phyloP scores from a whole-genome alignment of 106 monocot species.

The Allium sativum region DNA sequence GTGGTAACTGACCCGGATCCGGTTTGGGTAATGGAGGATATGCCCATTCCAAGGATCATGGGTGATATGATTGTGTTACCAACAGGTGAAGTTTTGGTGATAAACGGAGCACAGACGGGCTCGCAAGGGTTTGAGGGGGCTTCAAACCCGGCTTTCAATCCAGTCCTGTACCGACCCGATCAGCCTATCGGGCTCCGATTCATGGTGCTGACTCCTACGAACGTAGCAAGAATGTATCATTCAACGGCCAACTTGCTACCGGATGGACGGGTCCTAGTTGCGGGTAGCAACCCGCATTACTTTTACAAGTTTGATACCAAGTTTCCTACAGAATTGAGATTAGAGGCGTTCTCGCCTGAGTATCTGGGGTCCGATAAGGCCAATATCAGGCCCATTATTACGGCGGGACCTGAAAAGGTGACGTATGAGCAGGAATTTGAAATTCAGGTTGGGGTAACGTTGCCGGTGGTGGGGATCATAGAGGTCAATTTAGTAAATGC shows the following conservation, averaged over 20 bases:
- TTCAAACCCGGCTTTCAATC: constrained; percentile 35
- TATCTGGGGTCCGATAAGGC: constrained; percentile 34
- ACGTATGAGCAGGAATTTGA: constrained; percentile 26
- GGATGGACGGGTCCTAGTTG: constrained; percentile 40
- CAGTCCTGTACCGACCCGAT: constrained; percentile 54
- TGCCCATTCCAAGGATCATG: constrained; percentile 56
- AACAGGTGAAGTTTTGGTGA: constrained; percentile 37
- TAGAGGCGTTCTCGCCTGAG: constrained; percentile 69
- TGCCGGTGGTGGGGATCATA: constrained; percentile 40
- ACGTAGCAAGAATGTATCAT: constrained; percentile 49
- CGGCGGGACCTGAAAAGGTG: constrained; percentile 27
- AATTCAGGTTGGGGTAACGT: constrained; percentile 27
- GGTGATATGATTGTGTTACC: constrained; percentile 70
- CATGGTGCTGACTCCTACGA: constrained; percentile 44
- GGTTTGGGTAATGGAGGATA: constrained; percentile 33
- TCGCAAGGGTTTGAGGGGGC: constrained; percentile 49
- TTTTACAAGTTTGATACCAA: constrained; percentile 35
- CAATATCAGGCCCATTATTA: constrained; percentile 30
- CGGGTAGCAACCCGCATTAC: constrained; percentile 61
- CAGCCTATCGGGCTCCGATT: constrained; percentile 45
- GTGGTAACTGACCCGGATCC: constrained; percentile 23
- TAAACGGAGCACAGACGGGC: constrained; percentile 53
- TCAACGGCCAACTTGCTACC: constrained; percentile 55
- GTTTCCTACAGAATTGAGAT: constrained; percentile 54
- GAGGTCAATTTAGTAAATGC: constrained; percentile 43